Percentiles rank a stretch among this genome's conserved stretches.
These are phyloP conservation scores for Colletotrichum simmondsii DNA, from an alignment of 2,329 filamentous ascomycete genomes.

Conservation along the genomic window DNA sequence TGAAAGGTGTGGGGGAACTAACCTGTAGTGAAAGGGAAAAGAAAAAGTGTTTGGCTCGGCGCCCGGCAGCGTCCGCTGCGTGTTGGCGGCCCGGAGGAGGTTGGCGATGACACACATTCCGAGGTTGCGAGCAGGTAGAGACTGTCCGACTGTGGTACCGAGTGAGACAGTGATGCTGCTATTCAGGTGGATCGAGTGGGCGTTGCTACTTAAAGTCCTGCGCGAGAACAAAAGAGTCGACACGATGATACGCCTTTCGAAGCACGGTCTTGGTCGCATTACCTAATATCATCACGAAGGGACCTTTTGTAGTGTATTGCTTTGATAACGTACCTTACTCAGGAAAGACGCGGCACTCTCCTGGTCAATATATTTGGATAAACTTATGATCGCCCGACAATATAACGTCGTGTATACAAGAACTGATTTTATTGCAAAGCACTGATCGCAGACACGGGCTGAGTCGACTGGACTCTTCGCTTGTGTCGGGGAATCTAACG, in stretches of 20 bases:
- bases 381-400: neutral
- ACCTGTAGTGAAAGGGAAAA: neutral
- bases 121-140: neutral
- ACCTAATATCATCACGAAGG: neutral
- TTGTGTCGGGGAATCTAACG: neutral
- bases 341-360: neutral
- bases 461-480: neutral
- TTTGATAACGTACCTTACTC: neutral
- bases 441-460: neutral
- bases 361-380: neutral
- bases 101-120: neutral
- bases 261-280: neutral
- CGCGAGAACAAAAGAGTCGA: neutral
- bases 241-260: neutral
- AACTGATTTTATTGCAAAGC: neutral
- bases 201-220: neutral
- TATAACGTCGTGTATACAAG: neutral
- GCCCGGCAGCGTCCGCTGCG: neutral
- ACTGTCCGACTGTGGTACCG: neutral
- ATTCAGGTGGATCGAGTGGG: neutral
- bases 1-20: neutral
- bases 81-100: neutral
- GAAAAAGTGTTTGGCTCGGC: neutral
- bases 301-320: neutral
- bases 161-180: neutral